A percentile compares a stretch with the other conserved stretches of the same genome.
phyloP scores from a whole-genome alignment of 371 early-diverging fungal genomes.

The Apophysomyces elegans region DNA sequence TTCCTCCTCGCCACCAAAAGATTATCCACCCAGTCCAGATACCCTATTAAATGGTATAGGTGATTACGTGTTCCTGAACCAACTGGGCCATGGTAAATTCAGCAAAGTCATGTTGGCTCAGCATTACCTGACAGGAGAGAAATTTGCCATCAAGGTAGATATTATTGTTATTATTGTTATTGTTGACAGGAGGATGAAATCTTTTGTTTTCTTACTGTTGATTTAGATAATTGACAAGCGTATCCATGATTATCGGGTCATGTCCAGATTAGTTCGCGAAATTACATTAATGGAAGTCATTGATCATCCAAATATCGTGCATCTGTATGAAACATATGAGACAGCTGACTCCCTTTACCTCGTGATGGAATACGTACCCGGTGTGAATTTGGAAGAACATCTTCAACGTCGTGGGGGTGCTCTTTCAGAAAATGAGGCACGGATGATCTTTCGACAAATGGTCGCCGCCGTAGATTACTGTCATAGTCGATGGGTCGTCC shows the following conservation, averaged over 20 bases:
- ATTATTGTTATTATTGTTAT: neutral
- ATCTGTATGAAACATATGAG: constrained; percentile 89
- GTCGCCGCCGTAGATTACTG: constrained; percentile 71
- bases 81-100: constrained; percentile 89
- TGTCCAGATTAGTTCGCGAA: constrained; percentile 83
- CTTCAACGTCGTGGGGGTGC: constrained; percentile 50
- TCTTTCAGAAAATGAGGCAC: constrained; percentile 64
- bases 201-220: too few species aligned
- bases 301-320: constrained; percentile 85
- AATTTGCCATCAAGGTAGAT: constrained; percentile 61
- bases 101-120: constrained; percentile 86
- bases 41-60: constrained; percentile 64
- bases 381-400: constrained; percentile 61
- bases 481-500: constrained; percentile 74
- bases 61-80: constrained; percentile 78
- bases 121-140: constrained; percentile 72
- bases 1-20: constrained; percentile 22
- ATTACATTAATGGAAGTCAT: constrained; percentile 86
- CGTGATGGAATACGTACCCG: constrained; percentile 69
- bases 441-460: constrained; percentile 72
- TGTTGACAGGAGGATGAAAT: too few species aligned
- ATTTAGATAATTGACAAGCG: constrained; percentile 81
- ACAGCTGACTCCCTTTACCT: constrained; percentile 82
- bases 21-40: constrained; percentile 62
- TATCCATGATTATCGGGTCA: constrained; percentile 75